phyloP scores from a whole-genome alignment of 1,284 basidiomycete genomes.

The Trichosporon ovoides region DNA sequence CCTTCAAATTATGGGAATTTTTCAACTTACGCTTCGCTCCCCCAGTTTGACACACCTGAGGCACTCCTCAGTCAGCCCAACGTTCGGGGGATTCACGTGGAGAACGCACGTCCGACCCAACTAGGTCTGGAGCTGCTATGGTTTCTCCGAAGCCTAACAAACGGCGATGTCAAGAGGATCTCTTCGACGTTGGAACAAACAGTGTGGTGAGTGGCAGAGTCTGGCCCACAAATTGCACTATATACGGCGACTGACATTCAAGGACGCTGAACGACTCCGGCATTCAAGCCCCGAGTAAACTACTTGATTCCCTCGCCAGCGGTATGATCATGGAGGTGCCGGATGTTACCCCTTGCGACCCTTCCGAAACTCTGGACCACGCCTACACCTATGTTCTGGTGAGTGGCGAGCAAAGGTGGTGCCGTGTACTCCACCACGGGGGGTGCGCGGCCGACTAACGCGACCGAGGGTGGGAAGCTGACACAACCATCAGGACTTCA shows the following conservation, averaged over 20 bases:
- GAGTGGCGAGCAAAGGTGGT: background rate
- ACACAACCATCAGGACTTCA: no score
- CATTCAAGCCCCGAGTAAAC: background rate
- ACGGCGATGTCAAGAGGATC: background rate
- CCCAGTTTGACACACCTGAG: background rate
- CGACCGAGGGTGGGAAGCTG: no score
- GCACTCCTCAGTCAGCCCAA: background rate
- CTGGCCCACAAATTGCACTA: no score
- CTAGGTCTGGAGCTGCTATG: background rate
- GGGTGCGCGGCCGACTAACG: no score
- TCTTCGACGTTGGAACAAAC: background rate
- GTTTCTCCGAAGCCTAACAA: background rate
- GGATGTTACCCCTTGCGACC: background rate
- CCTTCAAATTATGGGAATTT: background rate
- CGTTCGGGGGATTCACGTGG: background rate
- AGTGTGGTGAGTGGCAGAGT: background rate
- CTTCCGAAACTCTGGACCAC: background rate
- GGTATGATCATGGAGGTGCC: background rate
- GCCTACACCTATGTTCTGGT: background rate
- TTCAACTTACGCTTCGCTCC: background rate
- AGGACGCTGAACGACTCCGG: background rate
- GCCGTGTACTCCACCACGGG: no score
- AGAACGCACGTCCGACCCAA: background rate
- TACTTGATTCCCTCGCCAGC: background rate
- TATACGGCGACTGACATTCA: background rate